Base-by-base conservation (phyloP, 1,284 basidiomycete genomes). In the Tilletia walkeri region DNA sequence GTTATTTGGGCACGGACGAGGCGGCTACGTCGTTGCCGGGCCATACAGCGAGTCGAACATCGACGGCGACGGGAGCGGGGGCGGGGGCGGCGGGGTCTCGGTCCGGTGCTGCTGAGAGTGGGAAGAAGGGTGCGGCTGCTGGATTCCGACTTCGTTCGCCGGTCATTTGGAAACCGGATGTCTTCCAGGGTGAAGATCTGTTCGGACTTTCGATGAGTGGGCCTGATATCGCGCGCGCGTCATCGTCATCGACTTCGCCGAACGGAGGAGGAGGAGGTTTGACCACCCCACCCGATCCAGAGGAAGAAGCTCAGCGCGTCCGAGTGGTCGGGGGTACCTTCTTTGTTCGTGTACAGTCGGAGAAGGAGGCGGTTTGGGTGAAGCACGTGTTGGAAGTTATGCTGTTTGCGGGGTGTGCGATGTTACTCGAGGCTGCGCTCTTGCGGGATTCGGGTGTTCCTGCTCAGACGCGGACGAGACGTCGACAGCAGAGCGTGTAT, bases 351-450 rank as follows among this genome's bases (percentile, higher is more conserved):
- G 69, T 74, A 12, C 49, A 73, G 45, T 69, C 47, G 7, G 72
- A 75, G 20, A 63, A 72, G 41, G 69, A 78, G 56, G 67, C 41
- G 30, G 49, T 69, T 36, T 69, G 69, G 14, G 39, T 78, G 38
- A 36, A 48, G 12, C 66, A 66, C 41, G 69, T 75, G 1, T 54
- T 80, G 30, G 78, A 78, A 54, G 61, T 78, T 4, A 67, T 68
- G 6, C 66, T 79, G 14, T 79, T 76, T 48, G 75, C 73, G 12
- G 78, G 77, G 12, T 73, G 71, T 69, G 75, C 78, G 49, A 80
- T 80, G 78, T 63, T 79, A n/a, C 72, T 80, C 56, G 78, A 80
- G 68, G 68, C 74, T 16, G 75, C 74, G 67, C 75, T 80, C 59
- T 69, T 80, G 24, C 65, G 54, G 67, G 76, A 80, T 65, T 75